Evolutionary conservation across 2,329 filamentous ascomycete genomes (phyloP), one percentile per base, ranked within the genome.

Genomic region (Cladophialophora psammophila): DNA sequence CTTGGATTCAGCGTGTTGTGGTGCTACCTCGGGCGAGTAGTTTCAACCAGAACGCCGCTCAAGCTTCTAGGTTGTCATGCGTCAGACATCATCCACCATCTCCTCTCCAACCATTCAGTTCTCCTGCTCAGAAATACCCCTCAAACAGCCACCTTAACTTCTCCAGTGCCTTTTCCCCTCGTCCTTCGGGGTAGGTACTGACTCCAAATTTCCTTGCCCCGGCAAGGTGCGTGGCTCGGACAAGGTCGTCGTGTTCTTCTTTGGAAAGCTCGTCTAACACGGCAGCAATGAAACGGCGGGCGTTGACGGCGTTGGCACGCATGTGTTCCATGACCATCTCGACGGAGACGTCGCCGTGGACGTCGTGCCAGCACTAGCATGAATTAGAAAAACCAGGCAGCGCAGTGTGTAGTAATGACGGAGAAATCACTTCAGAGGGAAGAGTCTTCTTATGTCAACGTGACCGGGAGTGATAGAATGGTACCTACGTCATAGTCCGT

Each of bases 271-370:
- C 90, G 79, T 98, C 92, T 63, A 99, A 83, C 53, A 98, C 93
- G 36, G 91, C 92, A 40, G 88, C 92, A 38, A 99, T 90, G 64
- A 98, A 90, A 60, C 89, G 85, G 78, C 90, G 90, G 38, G 95
- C 95, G 76, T 98, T 99, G 76, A 90, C 85, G 60, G 91, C 86
- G 80, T 99, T 99, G 72, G 93, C 91, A 77, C 91, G 90, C 95
- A 99, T 99, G 80, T 96, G 92, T 68, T 88, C 91, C 89, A 97
- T 92, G 64, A 99, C 95, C 91, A 98, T 96, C 79, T 94, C 92
- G 26, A 99, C 95, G 69, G 93, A 94, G 69, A 99, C 95, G 71
- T 91, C 92, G 71, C 91, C 92, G 65, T 88, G 91, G 57, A 86
- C 87, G 20, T 87, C 88, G 77, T 94, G 91, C 95, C 95, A 99